These are phyloP conservation scores for Thermomyces lanuginosus DNA, from an alignment of 2,329 filamentous ascomycete genomes.

Conservation along the genomic window DNA sequence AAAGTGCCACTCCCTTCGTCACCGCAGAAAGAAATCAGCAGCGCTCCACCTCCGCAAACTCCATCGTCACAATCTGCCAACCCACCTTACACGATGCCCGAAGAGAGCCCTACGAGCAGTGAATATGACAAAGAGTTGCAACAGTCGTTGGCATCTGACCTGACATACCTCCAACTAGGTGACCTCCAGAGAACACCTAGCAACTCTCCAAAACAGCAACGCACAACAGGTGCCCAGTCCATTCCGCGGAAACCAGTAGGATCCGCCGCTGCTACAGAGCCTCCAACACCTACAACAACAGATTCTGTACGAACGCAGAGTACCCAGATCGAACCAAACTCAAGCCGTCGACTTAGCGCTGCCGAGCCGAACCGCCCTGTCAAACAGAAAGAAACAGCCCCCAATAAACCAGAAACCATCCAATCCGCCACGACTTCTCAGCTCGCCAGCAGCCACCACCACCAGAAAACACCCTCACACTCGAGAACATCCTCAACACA, in stretches of 20 bases:
- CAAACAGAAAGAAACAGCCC: constrained; percentile 13
- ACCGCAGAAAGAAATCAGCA: constrained; percentile 37
- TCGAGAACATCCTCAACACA: too few species aligned
- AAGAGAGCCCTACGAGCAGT: constrained; percentile 21
- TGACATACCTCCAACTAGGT: constrained; percentile 24
- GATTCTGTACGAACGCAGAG: constrained; percentile 10
- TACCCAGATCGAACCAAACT: too few species aligned
- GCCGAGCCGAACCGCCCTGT: constrained; percentile 5
- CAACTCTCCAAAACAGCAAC: constrained; percentile 6
- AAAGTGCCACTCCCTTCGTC: constrained; percentile 47
- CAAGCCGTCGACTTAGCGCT: too few species aligned
- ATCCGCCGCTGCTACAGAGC: constrained; percentile 17
- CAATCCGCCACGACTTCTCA: constrained; percentile 8
- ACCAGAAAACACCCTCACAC: constrained; percentile 6
- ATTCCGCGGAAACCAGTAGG: constrained; percentile 13
- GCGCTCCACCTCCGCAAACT: constrained; percentile 34
- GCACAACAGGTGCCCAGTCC: constrained; percentile 7
- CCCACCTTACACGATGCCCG: constrained; percentile 15
- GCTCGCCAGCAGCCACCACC: constrained; percentile 3
- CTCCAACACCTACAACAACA: constrained; percentile 16
- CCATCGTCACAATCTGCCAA: constrained; percentile 30
- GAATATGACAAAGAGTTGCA: constrained; percentile 29
- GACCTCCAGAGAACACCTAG: constrained; percentile 13
- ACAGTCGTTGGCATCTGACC: constrained; percentile 25
- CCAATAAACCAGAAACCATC: constrained; percentile 13